Percentiles rank a stretch among this genome's conserved stretches.
Evolutionary conservation across 176 grass and related monocot species (phyloP).

Genomic region (Aegilops longissima): DNA sequence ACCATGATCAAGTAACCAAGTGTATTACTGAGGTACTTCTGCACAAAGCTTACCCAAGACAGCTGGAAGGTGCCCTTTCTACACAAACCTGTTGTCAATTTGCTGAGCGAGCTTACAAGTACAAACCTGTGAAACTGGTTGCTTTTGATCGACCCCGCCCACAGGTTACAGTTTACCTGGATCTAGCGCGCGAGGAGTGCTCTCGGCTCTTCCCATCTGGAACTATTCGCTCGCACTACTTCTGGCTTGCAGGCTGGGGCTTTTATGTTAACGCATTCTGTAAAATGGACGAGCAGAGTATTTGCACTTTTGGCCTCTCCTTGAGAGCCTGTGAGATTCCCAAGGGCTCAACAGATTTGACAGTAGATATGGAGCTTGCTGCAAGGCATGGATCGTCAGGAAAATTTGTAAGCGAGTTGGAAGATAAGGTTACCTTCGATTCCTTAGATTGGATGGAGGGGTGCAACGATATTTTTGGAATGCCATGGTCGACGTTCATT

Average conservation of each 20-base stretch:
- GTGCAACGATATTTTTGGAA: slow-evolving; percentile 61
- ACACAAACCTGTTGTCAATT: slow-evolving; percentile 34
- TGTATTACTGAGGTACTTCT: slow-evolving; percentile 66
- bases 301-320: slow-evolving; percentile 57
- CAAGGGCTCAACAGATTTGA: neutral
- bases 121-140: slow-evolving; percentile 68
- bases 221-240: slow-evolving; percentile 47
- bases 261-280: slow-evolving; percentile 67
- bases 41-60: slow-evolving; percentile 56
- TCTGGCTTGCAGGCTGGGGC: slow-evolving; percentile 59
- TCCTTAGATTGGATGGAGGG: slow-evolving; percentile 40
- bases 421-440: slow-evolving; percentile 62
- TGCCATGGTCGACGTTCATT: slow-evolving; percentile 71
- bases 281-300: slow-evolving; percentile 56
- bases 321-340: rapidly evolving
- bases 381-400: slow-evolving; percentile 52
- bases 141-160: slow-evolving; percentile 69
- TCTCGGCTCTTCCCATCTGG: slow-evolving; percentile 49
- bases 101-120: slow-evolving; percentile 71
- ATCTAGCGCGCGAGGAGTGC: slow-evolving; percentile 75
- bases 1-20: slow-evolving; percentile 31
- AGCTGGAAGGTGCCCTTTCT: slow-evolving; percentile 46
- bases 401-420: slow-evolving; percentile 70
- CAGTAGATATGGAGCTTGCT: slow-evolving; percentile 73
- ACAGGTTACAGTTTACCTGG: slow-evolving; percentile 75